Evolutionary conservation across 2,329 filamentous ascomycete species (phyloP).

Genomic region (Fusarium sp.): DNA sequence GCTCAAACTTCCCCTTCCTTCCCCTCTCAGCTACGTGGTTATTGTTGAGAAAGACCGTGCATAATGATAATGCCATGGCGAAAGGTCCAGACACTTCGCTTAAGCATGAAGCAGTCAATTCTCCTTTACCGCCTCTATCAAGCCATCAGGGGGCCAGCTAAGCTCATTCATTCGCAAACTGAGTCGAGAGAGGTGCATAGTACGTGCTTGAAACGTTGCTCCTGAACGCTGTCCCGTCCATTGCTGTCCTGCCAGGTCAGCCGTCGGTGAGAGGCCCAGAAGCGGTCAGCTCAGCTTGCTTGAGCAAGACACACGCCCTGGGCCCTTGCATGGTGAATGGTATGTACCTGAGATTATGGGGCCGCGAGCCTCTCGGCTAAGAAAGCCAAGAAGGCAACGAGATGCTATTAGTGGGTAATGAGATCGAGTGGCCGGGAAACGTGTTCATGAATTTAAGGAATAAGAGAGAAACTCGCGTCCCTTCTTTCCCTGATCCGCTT

Average conservation of each 20-base stretch:
- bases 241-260: slow-evolving; percentile 22
- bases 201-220: slow-evolving; percentile 7
- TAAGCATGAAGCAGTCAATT: slow-evolving; percentile 8
- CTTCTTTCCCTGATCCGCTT: slow-evolving; percentile 9
- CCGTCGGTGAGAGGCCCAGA: slow-evolving; percentile 27
- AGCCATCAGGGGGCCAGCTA: slow-evolving; percentile 12
- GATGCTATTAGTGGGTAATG: slow-evolving; percentile 19
- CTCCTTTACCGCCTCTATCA: slow-evolving; percentile 33
- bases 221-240: slow-evolving; percentile 2
- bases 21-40: neutral
- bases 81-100: slow-evolving; percentile 20
- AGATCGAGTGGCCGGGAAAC: slow-evolving; percentile 20
- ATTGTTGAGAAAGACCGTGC: slow-evolving; percentile 10
- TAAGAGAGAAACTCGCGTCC: slow-evolving; percentile 11
- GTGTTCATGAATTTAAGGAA: slow-evolving; percentile 24
- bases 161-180: neutral
- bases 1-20: neutral
- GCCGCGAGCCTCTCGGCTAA: slow-evolving; percentile 6
- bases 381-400: slow-evolving; percentile 28
- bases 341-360: slow-evolving; percentile 40
- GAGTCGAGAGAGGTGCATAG: neutral
- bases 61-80: neutral
- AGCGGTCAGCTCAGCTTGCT: slow-evolving; percentile 39
- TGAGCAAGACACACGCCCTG: slow-evolving; percentile 17
- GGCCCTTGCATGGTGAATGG: slow-evolving; percentile 41